A percentile compares a stretch with the other conserved stretches of the same genome.
These are phyloP conservation scores for Penicillium silybi DNA, from an alignment of 495 filamentous ascomycete genomes.

Conservation along the genomic window DNA sequence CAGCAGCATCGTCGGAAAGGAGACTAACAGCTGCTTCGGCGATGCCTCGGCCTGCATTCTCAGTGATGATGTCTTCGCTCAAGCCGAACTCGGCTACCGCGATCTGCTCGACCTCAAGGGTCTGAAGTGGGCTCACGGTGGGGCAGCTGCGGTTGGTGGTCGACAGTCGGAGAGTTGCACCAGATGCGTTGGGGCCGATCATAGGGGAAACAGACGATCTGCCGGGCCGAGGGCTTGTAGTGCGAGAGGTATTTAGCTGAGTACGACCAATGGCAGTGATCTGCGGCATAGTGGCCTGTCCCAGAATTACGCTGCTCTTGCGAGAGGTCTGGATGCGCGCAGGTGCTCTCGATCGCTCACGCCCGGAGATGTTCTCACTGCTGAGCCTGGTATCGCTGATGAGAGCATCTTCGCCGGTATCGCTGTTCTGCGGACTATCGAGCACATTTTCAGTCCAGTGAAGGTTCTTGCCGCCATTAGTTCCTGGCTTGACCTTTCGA, in stretches of 20 bases:
- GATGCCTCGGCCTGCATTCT: conserved; percentile 85
- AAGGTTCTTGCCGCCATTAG: conserved; percentile 81
- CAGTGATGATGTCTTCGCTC: conserved; percentile 83
- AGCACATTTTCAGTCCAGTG: conserved; percentile 92
- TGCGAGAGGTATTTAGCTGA: conserved; percentile 39
- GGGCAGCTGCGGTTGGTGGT: conserved; percentile 71
- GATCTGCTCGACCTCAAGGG: conserved; percentile 86
- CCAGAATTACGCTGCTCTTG: conserved; percentile 54
- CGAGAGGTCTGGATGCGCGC: conserved; percentile 51
- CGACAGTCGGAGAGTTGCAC: conserved; percentile 43
- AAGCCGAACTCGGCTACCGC: conserved; percentile 79
- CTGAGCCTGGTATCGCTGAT: conserved; percentile 54
- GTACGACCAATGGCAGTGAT: conserved; percentile 33
- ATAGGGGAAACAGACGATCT: conserved; percentile 39
- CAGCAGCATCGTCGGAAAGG: conserved; percentile 40
- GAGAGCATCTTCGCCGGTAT: conserved; percentile 60
- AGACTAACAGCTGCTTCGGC: conserved; percentile 72
- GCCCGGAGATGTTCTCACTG: conserved; percentile 51
- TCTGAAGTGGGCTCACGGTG: conserved; percentile 76
- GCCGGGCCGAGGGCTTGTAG: conserved; percentile 40
- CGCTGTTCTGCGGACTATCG: conserved; percentile 62
- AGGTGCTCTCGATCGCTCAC: conserved; percentile 50
- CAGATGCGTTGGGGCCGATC: conserved; percentile 28
- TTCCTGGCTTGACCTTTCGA: conserved; percentile 69
- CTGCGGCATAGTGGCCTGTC: conserved; percentile 33